Evolutionary conservation across 2,329 filamentous ascomycete genomes (phyloP), one percentile per base, ranked within the genome.

Genomic region (Epichloe typhina): DNA sequence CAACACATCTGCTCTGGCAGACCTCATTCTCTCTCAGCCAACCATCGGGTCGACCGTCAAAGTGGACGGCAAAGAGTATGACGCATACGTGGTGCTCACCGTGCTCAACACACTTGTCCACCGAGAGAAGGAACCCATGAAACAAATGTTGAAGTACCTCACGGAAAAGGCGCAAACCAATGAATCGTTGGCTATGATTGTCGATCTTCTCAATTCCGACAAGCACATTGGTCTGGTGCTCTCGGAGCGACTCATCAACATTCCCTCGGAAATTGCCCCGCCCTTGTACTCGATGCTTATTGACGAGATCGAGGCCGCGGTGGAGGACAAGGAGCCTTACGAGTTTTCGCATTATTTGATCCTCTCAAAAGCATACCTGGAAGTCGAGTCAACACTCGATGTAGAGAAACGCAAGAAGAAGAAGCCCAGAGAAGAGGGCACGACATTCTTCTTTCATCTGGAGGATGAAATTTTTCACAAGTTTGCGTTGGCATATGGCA

Each of bases 201-300:
- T 75, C 0, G 64, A 74, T n/a, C 69, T 87, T n/a, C 66, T 88
- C 53, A 58, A 56, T 39, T 57, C 60, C 39, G 68, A 70, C 19
- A 71, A 76, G 51, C 82, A 88, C 50, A 78, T 96, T 51, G 93
- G 89, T 3, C 72, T 98, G 15, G 78, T 98, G 31, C 74, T 98
- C n/a, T 87, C 88, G 2, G 93, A 98, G 68, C 82, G 91, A 21
- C 75, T 97, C 60, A 89, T 98, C 73, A 98, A 98, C 72, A 90
- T 96, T 74, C 93, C 93, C n/a, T 75, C 87, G 15, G 88, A 97
- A 68, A 83, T 95, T 55, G 82, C 89, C 13, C 89, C 15, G 33
- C 91, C 93, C 4, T 86, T 97, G 80, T 97, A 96, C 76, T 82
- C 77, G 47, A 95, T 96, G 88, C 79, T 98, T 47, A 73, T 87